Percentiles rank a stretch among this genome's conserved stretches.
Evolutionary conservation across 768 basidiomycete species (phyloP).

Genomic region (Trametes cubensis): DNA sequence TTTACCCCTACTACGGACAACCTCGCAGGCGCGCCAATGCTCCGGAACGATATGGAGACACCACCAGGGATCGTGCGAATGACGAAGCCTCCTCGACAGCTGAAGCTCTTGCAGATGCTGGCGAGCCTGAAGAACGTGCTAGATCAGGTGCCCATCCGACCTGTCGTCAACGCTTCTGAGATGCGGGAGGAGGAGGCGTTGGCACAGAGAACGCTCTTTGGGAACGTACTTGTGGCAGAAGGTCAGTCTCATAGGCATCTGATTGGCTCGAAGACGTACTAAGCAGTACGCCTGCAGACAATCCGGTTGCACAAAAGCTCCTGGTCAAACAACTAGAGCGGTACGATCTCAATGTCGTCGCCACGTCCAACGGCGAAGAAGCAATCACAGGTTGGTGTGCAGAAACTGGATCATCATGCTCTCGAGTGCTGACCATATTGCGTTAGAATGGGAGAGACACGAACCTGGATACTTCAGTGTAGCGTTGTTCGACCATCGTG

Average conservation of each 20-base stretch:
- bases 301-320: conserved; percentile 68
- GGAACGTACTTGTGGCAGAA: conserved; percentile 74
- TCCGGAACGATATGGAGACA: conserved; percentile 46
- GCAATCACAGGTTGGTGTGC: conserved; percentile 53
- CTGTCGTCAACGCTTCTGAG: conserved; percentile 40
- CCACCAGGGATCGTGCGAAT: conserved; percentile 60
- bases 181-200: conserved; percentile 50
- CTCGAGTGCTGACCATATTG: not conserved
- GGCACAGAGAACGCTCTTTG: conserved; percentile 58
- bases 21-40: conserved; percentile 52
- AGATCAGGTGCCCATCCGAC: conserved; percentile 41
- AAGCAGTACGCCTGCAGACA: conserved; percentile 47
- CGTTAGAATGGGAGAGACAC: conserved; percentile 66
- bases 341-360: conserved; percentile 58
- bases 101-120: conserved; percentile 61
- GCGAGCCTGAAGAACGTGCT: conserved; percentile 60
- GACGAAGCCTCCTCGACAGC: conserved; percentile 70
- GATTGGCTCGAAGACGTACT: not conserved
- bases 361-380: conserved; percentile 70
- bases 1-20: conserved; percentile 69
- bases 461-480: conserved; percentile 70
- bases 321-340: conserved; percentile 69
- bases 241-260: conserved; percentile 40
- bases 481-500: conserved; percentile 77
- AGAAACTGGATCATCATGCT: too few species aligned